These are phyloP conservation scores for Aspergillus sparsus DNA, from an alignment of 495 filamentous ascomycete species.

Conservation along the genomic window DNA sequence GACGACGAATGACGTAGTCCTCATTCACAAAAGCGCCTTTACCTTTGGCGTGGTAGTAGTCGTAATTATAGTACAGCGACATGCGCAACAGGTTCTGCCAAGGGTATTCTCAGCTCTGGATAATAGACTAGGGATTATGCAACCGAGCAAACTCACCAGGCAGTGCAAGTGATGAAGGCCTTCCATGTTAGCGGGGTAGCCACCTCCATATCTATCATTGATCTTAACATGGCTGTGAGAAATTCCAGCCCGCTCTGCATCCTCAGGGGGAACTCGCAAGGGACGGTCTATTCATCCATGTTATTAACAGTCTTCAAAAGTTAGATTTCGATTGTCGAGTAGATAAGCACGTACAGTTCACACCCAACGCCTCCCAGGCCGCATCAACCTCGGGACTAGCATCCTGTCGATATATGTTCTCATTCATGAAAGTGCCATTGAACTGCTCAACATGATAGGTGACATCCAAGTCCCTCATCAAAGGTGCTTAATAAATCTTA, in stretches of 20 bases:
- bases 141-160: conserved; percentile 33
- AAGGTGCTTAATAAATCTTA: neutral
- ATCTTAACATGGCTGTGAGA: conserved; percentile 52
- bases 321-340: neutral
- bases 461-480: conserved; percentile 25
- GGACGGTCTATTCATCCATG: conserved; percentile 33
- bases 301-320: neutral
- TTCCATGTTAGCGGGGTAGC: conserved; percentile 55
- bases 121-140: neutral
- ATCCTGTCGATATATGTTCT: conserved; percentile 53
- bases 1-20: conserved; percentile 48
- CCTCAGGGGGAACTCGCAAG: conserved; percentile 38
- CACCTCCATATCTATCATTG: conserved; percentile 53
- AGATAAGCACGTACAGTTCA: conserved; percentile 42
- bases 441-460: conserved; percentile 36
- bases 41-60: conserved; percentile 51
- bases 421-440: conserved; percentile 55
- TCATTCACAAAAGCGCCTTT: conserved; percentile 53
- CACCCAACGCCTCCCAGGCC: conserved; percentile 57
- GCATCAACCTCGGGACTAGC: conserved; percentile 57
- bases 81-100: conserved; percentile 55
- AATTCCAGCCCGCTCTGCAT: conserved; percentile 45
- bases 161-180: conserved; percentile 61
- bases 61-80: conserved; percentile 56
- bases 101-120: neutral